phyloP scores from a whole-genome alignment of 2,329 filamentous ascomycete genomes.

The Pyrenochaeta sp. region DNA sequence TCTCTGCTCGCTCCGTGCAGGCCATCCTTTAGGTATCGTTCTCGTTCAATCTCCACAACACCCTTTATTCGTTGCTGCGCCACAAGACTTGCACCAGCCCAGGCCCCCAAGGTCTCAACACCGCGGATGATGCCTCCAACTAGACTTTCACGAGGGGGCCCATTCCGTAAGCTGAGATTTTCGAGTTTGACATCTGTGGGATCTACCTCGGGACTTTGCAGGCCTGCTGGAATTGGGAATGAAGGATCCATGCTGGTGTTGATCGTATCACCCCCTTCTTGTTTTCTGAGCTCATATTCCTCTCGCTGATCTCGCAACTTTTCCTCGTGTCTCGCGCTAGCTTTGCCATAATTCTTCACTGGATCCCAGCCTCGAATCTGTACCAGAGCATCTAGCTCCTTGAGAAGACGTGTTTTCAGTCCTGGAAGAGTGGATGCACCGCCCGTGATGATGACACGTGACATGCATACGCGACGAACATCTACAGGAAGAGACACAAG shows the following conservation, averaged over 20 bases:
- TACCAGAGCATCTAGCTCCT: conserved; percentile 74
- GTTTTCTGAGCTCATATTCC: conserved; percentile 21
- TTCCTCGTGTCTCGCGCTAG: conserved; percentile 44
- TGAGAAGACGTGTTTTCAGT: conserved; percentile 76
- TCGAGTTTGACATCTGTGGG: conserved; percentile 66
- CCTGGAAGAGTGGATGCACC: conserved; percentile 81
- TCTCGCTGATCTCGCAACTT: conserved; percentile 32
- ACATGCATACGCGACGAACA: conserved; percentile 83
- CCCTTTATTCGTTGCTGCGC: conserved; percentile 73
- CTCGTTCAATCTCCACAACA: conserved; percentile 73
- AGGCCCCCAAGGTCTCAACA: conserved; percentile 74
- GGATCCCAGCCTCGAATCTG: conserved; percentile 77
- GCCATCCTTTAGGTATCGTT: conserved; percentile 74
- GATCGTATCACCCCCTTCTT: conserved; percentile 33
- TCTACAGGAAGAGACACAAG: conserved; percentile 81
- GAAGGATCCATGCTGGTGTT: background rate
- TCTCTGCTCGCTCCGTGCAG: conserved; percentile 66
- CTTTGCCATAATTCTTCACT: conserved; percentile 73
- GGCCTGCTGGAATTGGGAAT: conserved; percentile 44
- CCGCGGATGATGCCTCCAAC: conserved; percentile 69
- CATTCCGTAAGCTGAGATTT: conserved; percentile 55
- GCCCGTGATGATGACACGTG: conserved; percentile 85
- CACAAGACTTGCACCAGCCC: conserved; percentile 76
- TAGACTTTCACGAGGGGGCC: conserved; percentile 38
- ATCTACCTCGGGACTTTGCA: conserved; percentile 60